Percentiles rank a stretch among this genome's conserved stretches.
Conservation (phyloP, 345 rosid genomes). For the Dipteronia sinensis region DNA sequence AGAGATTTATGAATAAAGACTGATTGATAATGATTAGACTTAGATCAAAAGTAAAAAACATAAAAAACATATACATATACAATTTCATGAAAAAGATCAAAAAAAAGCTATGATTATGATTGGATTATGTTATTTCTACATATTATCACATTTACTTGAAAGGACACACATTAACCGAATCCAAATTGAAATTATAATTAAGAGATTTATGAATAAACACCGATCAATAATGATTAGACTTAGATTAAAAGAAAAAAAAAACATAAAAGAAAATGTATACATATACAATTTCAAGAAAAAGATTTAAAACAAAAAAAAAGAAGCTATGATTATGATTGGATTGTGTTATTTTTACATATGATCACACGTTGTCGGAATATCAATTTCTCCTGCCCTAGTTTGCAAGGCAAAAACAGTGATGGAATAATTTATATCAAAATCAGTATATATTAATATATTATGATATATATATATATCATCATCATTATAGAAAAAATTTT, state of each 20-base stretch:
- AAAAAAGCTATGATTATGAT: background rate
- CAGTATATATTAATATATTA: background rate
- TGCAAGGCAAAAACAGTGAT: background rate
- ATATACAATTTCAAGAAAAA: background rate
- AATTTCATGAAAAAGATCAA: background rate
- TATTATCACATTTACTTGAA: background rate
- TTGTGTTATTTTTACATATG: background rate
- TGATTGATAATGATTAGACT: background rate
- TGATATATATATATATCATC: too few species aligned
- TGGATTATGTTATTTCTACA: background rate
- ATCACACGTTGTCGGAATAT: background rate
- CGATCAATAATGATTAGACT: background rate
- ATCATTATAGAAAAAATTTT: background rate
- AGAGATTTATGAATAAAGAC: too few species aligned
- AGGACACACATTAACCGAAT: too few species aligned
- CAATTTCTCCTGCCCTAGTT: background rate
- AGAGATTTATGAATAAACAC: too few species aligned
- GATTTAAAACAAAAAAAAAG: background rate
- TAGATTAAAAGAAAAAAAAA: background rate
- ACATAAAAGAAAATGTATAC: too few species aligned
- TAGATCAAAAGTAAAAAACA: background rate
- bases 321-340: background rate
- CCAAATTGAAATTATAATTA: too few species aligned
- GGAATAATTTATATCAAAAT: conserved; percentile 16
- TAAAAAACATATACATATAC: background rate